A percentile compares a stretch with the other conserved stretches of the same genome.
These are phyloP conservation scores for Nephelium lappaceum DNA, from an alignment of 345 rosid genomes.

Conservation along the genomic window DNA sequence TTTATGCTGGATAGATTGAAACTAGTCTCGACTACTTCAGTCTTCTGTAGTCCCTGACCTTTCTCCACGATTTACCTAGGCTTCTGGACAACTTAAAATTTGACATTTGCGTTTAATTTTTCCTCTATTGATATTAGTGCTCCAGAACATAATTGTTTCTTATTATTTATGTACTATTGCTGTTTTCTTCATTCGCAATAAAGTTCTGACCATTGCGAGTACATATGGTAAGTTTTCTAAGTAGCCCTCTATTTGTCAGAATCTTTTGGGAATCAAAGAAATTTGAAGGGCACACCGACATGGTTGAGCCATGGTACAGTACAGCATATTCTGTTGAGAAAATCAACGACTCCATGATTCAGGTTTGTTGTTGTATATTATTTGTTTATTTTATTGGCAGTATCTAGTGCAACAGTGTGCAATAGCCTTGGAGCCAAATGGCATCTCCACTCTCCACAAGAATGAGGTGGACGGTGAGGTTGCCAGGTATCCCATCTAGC, in stretches of 20 bases:
- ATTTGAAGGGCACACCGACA: constrained; percentile 78
- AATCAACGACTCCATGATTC: constrained; percentile 51
- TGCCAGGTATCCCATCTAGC: not conserved
- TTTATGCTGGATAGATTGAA: not conserved
- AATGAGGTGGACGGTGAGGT: constrained; percentile 9
- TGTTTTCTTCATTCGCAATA: not conserved
- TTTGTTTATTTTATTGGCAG: not conserved
- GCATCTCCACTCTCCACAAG: not conserved
- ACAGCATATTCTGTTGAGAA: constrained; percentile 77
- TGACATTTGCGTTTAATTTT: not conserved
- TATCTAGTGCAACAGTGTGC: constrained; percentile 4
- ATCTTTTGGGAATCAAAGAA: constrained; percentile 92
- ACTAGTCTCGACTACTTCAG: not conserved
- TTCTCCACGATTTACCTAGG: not conserved
- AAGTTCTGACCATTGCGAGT: not conserved
- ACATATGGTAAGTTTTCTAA: constrained; percentile 14
- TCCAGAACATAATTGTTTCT: not conserved
- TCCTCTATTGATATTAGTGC: not conserved
- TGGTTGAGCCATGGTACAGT: constrained; percentile 90
- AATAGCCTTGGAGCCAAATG: not conserved
- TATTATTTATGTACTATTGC: not conserved
- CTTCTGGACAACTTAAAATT: not conserved
- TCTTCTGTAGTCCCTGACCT: not conserved
- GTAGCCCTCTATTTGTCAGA: constrained; percentile 43
- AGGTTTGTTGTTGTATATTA: constrained; percentile 49